These are phyloP conservation scores for Trichoderma virens DNA, from an alignment of 495 filamentous ascomycete genomes.

Conservation along the genomic window DNA sequence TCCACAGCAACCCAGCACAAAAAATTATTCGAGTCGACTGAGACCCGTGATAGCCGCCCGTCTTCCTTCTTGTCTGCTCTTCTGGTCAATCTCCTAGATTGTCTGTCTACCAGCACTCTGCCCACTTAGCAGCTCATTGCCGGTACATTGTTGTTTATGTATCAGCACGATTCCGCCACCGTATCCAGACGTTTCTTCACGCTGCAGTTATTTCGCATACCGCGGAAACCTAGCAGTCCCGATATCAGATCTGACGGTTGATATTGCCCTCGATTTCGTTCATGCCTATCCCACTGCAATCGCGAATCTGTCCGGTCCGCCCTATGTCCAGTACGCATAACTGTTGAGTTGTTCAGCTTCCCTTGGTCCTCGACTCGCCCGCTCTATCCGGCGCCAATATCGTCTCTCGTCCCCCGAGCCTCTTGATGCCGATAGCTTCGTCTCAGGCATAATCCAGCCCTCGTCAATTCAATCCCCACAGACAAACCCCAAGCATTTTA, in stretches of 20 bases:
- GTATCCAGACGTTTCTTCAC: conserved; percentile 68
- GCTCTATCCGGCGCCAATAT: conserved; percentile 42
- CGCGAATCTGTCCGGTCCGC: conserved; percentile 34
- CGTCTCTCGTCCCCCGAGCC: conserved; percentile 17
- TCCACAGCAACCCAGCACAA: neutral
- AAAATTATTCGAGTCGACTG: no score
- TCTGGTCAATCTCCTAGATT: neutral
- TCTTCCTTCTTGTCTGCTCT: neutral
- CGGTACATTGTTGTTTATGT: conserved; percentile 43
- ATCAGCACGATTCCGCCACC: conserved; percentile 48
- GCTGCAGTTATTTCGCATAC: conserved; percentile 90
- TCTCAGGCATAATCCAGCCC: neutral
- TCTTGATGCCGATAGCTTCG: conserved; percentile 18
- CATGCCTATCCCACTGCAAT: conserved; percentile 37
- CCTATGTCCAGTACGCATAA: conserved; percentile 46
- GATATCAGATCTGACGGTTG: conserved; percentile 82
- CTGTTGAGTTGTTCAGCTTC: conserved; percentile 31
- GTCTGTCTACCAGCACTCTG: conserved; percentile 4
- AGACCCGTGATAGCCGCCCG: neutral
- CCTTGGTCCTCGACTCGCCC: conserved; percentile 15
- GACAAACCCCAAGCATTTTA: no score
- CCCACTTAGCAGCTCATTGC: conserved; percentile 4
- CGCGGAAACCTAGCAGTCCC: conserved; percentile 80
- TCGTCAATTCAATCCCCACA: neutral
- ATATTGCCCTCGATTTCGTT: conserved; percentile 38